phyloP scores from a whole-genome alignment of 495 filamentous ascomycete genomes.

The Aspergillus haitiensis region DNA sequence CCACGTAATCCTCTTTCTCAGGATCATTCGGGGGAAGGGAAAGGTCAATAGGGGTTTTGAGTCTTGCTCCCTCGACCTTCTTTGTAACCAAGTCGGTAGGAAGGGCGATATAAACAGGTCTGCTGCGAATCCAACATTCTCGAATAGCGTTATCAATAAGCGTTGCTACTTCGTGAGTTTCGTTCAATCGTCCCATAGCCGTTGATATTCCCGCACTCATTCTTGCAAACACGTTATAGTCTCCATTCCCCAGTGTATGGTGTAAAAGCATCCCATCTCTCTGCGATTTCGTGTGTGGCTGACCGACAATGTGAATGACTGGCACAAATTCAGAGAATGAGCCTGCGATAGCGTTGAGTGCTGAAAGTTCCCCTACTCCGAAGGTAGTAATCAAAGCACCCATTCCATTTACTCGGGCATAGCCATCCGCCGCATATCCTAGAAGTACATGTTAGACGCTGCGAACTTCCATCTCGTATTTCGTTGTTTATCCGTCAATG shows the following conservation, averaged over 20 bases:
- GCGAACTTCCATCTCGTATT: neutral
- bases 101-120: constrained; percentile 82
- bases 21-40: constrained; percentile 60
- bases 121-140: constrained; percentile 71
- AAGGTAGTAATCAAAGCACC: constrained; percentile 66
- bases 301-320: constrained; percentile 65
- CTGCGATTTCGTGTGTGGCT: constrained; percentile 52
- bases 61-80: constrained; percentile 70
- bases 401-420: constrained; percentile 68
- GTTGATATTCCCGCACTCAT: constrained; percentile 76
- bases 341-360: constrained; percentile 68
- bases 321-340: constrained; percentile 62
- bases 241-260: constrained; percentile 90
- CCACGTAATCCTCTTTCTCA: constrained; percentile 80
- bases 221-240: constrained; percentile 79
- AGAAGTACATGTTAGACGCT: neutral
- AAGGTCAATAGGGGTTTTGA: constrained; percentile 71
- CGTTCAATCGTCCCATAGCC: constrained; percentile 64
- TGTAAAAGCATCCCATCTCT: constrained; percentile 70
- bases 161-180: constrained; percentile 64
- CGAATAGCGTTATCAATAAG: constrained; percentile 80
- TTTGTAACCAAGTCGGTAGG: constrained; percentile 83
- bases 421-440: constrained; percentile 73
- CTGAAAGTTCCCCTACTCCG: constrained; percentile 68
- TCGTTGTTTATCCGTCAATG: neutral